These are phyloP conservation scores for Hericium rajendrae DNA, from an alignment of 768 basidiomycete genomes.

Conservation along the genomic window DNA sequence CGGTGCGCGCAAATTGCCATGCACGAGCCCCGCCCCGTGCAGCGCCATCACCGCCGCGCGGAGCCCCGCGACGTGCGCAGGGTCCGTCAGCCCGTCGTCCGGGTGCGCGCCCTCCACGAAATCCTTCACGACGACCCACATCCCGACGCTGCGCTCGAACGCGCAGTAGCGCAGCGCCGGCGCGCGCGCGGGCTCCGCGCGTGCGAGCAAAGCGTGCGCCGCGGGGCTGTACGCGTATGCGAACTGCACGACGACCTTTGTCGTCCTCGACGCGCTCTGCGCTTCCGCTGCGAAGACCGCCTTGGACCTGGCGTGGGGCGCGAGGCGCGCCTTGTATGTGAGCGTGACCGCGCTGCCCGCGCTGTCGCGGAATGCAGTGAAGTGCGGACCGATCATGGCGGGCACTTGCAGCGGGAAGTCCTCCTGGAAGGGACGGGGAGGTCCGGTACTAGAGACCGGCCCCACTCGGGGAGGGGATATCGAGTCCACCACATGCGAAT, in stretches of 20 bases:
- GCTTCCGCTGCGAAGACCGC: background rate
- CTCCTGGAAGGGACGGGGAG: background rate
- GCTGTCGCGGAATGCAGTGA: background rate
- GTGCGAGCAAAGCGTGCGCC: background rate
- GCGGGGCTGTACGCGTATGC: background rate
- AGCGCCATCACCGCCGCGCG: slow-evolving; percentile 6
- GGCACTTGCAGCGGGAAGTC: background rate
- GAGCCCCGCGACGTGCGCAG: background rate
- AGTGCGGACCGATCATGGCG: background rate
- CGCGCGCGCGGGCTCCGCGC: slow-evolving; percentile 1
- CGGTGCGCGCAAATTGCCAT: slow-evolving; percentile 22
- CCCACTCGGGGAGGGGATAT: background rate
- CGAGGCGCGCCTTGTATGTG: background rate
- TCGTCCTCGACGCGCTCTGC: background rate
- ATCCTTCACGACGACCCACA: slow-evolving; percentile 14
- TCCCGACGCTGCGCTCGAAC: background rate
- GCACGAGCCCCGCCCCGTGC: slow-evolving; percentile 17
- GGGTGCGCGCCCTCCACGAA: slow-evolving; percentile 1
- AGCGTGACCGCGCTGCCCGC: background rate
- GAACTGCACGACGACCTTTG: background rate
- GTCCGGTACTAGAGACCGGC: too few species aligned
- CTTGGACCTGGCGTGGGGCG: background rate
- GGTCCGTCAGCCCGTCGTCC: background rate
- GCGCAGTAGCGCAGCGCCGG: slow-evolving; percentile 5
- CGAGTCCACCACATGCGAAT: background rate